Base-by-base conservation (phyloP, 768 basidiomycete species). In the Termitomyces sp. region DNA sequence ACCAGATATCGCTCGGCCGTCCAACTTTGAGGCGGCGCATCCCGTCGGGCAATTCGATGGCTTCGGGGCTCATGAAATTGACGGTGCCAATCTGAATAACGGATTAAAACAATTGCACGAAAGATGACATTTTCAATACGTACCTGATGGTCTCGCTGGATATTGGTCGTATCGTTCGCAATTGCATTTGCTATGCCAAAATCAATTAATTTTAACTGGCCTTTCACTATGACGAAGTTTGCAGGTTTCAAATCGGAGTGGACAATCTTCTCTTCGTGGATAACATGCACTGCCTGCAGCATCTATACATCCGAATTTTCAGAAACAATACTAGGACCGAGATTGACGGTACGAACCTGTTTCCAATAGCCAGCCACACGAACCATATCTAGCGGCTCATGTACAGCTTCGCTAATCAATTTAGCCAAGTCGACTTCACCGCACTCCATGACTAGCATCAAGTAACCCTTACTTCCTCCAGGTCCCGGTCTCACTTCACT, bases 111-210 rank as follows among this genome's bases (percentile, higher is more conserved):
- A 51, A 56, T 36, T 56, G 40, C 27, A 54, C 32, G 4, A 4
- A 18, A 30, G 3, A 33, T 24, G 24, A 40, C 30, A 7, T 37
- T 24, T n/a, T 14, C 24, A 42, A 36, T 53, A 40, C 74, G 30
- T 65, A 93, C 93, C 83, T 95, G 94, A 67, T 93, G 91, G 64
- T 99, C 96, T 56, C 96, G 82, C 63, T 96, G 94, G 57, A 98
- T 98, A 67, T 99, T 98, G 2, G 96, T 98, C 2, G 96, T 99
- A 65, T 99, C 96, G 68, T 95, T 98, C 18, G 95, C 95, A 63
- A 99, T 96, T 9, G 95, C 95, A 69, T 98, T 98, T 14, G 96
- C 95, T 67, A 99, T 99, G n/a, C 96, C 96, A 68, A 99, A 99
- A 71, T 99, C 96, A 63, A 99, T 99, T 61, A 99, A 77, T 80